Base-by-base conservation (phyloP, 2,329 filamentous ascomycete genomes). In the Xylariaceae sp. region DNA sequence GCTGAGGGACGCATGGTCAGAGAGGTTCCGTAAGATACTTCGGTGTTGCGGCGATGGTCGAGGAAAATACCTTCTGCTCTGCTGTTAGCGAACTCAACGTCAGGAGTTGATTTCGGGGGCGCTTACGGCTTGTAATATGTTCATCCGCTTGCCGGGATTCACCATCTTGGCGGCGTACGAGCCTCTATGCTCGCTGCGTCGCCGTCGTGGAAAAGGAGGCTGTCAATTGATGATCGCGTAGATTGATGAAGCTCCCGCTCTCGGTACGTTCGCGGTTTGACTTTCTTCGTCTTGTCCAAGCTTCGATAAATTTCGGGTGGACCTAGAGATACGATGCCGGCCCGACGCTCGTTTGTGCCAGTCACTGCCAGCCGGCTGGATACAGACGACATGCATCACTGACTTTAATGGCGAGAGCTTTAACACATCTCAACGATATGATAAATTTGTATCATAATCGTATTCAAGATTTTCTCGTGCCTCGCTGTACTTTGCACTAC, bases 131-230 rank as follows among this genome's bases (percentile, higher is more conserved):
- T 64, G 52, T 54, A 67, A 59, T 59, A 54, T 52, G 59, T 67
- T 48, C 65, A 67, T 67, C 22, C 65, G 64, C 55, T 62, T 66
- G 47, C 65, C 65, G 50, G 63, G 63, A 48, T 67, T 67, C 56
- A 67, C 65, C 65, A 67, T 67, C 44, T 64, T 63, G 63, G 53
- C 57, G 43, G 51, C 43, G 45, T 53, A 41, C 56, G 59, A 64
- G 62, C 58, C 54, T 52, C 45, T 56, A 41, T 40, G 58, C 60
- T 59, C 60, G 51, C 41, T 45, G 36, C 36, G 39, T 41, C 47
- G 52, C 52, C 45, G 39, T 41, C 48, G 51, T 54, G 42, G 35
- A 48, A 43, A 47, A 19, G 32, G 30, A 9, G 11, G 39, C 11
- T 46, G 12, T 35, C n/a, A n/a, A 31, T 15, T 44, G 38, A 27